Conservation (phyloP, 2,329 filamentous ascomycete species). For the Fusarium irregulare region DNA sequence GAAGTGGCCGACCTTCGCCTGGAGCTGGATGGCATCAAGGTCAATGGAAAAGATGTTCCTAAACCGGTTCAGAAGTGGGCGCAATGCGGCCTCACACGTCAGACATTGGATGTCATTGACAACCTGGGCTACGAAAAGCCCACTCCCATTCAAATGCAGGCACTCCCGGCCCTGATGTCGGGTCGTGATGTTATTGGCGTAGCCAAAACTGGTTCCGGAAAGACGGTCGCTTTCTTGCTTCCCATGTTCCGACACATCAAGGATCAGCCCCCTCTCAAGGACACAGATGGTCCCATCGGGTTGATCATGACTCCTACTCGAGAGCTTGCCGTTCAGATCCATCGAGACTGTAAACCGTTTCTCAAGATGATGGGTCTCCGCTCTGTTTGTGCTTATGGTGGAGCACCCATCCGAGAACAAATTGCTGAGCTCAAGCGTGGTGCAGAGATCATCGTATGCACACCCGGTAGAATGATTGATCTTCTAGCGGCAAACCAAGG, state of each 20-base stretch:
- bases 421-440: conserved; percentile 97
- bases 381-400: conserved; percentile 92
- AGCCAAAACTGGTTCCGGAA: conserved; percentile 97
- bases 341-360: conserved; percentile 94
- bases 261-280: conserved; percentile 84
- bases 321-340: conserved; percentile 93
- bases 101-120: conserved; percentile 86
- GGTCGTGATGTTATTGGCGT: conserved; percentile 95
- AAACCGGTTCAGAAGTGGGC: conserved; percentile 97
- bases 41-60: conserved; percentile 86
- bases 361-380: conserved; percentile 86
- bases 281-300: conserved; percentile 87
- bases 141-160: conserved; percentile 94
- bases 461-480: conserved; percentile 95
- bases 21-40: conserved; percentile 95
- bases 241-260: conserved; percentile 99
- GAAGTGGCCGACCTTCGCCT: conserved; percentile 84
- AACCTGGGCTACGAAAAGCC: conserved; percentile 86
- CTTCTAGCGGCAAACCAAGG: conserved; percentile 92
- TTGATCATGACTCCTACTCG: conserved; percentile 94
- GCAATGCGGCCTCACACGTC: conserved; percentile 88
- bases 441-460: conserved; percentile 94
- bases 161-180: conserved; percentile 94
- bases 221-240: conserved; percentile 93
- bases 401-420: conserved; percentile 95